phyloP scores from a whole-genome alignment of 23 red algal genomes.

The Cyanidiococcus yangmingshanensis region DNA sequence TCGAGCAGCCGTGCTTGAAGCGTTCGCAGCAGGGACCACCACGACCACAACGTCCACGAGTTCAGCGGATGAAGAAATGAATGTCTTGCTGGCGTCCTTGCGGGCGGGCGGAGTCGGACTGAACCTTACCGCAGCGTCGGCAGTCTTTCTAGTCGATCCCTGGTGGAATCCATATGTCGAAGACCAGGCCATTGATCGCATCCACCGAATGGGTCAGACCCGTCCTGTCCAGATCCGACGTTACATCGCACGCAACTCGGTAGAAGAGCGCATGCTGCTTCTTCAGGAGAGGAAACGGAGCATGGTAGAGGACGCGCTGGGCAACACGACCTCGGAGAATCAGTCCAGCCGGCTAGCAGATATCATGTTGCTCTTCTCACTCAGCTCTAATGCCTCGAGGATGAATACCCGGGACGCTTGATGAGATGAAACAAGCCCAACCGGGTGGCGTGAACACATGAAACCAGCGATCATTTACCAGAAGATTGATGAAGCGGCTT shows the following conservation, averaged over 20 bases:
- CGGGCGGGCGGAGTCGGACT: constrained; percentile 66
- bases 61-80: background rate
- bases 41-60: background rate
- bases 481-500: too few relatives aligned
- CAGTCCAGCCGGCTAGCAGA: background rate
- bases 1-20: background rate
- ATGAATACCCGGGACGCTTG: too few relatives aligned
- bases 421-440: too few relatives aligned
- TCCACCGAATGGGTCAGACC: constrained; percentile 60
- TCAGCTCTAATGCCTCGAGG: too few relatives aligned
- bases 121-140: constrained; percentile 50
- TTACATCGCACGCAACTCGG: constrained; percentile 22
- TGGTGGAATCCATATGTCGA: constrained; percentile 84
- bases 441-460: too few relatives aligned
- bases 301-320: constrained; percentile 15
- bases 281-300: constrained; percentile 26
- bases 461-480: too few relatives aligned
- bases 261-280: constrained; percentile 41
- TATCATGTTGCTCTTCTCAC: background rate
- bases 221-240: constrained; percentile 22
- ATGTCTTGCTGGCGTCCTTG: constrained; percentile 33
- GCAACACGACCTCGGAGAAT: background rate
- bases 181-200: constrained; percentile 67
- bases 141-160: constrained; percentile 53
- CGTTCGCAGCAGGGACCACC: background rate